Base-by-base conservation (phyloP, 139 green algal species). In the Diplosphaera chodatii region DNA sequence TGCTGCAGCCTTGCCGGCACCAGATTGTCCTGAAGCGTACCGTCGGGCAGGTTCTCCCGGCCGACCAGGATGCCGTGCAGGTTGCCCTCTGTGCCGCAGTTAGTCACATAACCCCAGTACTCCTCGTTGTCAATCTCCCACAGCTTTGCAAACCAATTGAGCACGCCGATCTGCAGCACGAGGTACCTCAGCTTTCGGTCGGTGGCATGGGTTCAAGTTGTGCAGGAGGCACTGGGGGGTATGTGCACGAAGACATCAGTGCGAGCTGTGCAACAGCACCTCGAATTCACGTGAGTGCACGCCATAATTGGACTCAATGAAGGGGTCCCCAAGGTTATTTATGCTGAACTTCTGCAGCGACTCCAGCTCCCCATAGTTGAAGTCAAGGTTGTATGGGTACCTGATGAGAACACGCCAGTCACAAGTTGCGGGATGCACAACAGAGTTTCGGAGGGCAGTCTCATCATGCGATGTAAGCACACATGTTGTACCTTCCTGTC, bases 301-400 rank as follows among this genome's bases (percentile, higher is more conserved):
- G 64, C 93, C 94, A 68, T 98, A 98, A 79, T 98, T 98, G 83
- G 77, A 91, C 79, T 97, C 93, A 67, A 98, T 97, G 73, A 97
- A 98, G 0, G 93, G 93, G 74, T 98, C 94, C 10, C 94, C 94
- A 40, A 98, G 79, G 75, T 98, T 98, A 81, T 98, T 98, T 79
- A 98, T 98, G 83, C 87, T 94, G 81, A 90, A 98, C 72, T 90
- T 87, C 48, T 87, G 87, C 41, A 97, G 77, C 20, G 82, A 81
- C 75, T 97, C 87, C 55, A 98, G 78, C 0, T 89, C 84, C 3
- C 86, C 90, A 76, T 94, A 98, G 73, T 98, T 89, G 83, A 98
- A 98, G 66, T 98, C 94, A n/a, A 98, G 82, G 81, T 98, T 98
- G 88, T 98, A 98, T 0, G 94, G 94, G 74, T 98, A 98, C 55